phyloP scores from a whole-genome alignment of 164 flowering plant genomes.

The Cinnamomum chago region DNA sequence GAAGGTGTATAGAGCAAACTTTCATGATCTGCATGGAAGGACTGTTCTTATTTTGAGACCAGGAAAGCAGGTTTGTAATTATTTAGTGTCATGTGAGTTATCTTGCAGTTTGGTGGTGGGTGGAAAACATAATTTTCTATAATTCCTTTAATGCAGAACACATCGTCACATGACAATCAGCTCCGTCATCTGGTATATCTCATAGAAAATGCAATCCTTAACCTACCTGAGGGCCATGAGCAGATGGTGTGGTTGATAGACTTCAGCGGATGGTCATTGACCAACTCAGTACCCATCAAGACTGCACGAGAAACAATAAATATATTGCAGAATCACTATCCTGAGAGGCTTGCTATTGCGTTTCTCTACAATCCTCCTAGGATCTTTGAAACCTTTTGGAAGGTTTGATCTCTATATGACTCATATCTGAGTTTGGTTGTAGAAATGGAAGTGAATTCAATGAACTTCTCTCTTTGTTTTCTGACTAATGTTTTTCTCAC shows the following conservation, averaged over 20 bases:
- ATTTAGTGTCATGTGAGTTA: background rate
- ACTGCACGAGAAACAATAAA: slow-evolving; percentile 67
- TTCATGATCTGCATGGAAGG: slow-evolving; percentile 73
- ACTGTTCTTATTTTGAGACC: slow-evolving; percentile 88
- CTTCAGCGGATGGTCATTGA: slow-evolving; percentile 80
- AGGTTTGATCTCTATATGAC: slow-evolving; percentile 42
- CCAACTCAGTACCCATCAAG: slow-evolving; percentile 60
- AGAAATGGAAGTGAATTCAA: background rate
- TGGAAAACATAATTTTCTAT: background rate
- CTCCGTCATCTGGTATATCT: slow-evolving; percentile 86
- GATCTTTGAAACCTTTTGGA: slow-evolving; percentile 92
- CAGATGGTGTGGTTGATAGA: slow-evolving; percentile 95
- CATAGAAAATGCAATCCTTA: slow-evolving; percentile 84
- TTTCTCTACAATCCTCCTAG: slow-evolving; percentile 90
- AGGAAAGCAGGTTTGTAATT: slow-evolving; percentile 41
- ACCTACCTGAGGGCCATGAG: slow-evolving; percentile 84
- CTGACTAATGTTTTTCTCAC: no score
- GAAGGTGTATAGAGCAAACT: slow-evolving; percentile 71
- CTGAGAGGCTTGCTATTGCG: slow-evolving; percentile 85
- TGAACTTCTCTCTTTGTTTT: background rate
- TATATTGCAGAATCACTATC: slow-evolving; percentile 81
- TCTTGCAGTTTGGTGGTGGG: background rate
- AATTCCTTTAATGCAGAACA: slow-evolving; percentile 49
- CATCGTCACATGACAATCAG: slow-evolving; percentile 61
- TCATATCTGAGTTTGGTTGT: background rate